These are phyloP conservation scores for Fraxinus sp. DNA, from an alignment of 305 asterid genomes.

Conservation along the genomic window DNA sequence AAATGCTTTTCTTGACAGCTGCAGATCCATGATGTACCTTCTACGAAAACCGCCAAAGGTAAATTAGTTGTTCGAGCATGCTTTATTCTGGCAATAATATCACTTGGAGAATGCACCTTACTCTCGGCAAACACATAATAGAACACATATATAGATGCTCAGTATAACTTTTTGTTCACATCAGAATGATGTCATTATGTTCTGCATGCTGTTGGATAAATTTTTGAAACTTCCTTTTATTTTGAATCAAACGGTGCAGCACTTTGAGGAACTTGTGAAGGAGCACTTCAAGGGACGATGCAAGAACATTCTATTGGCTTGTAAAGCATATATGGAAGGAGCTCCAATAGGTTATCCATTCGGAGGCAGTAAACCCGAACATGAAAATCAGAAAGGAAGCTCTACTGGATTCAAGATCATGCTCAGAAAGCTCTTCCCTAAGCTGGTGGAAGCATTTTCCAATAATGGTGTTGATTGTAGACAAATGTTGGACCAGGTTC, in stretches of 20 bases:
- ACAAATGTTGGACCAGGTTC: slow-evolving; percentile 34
- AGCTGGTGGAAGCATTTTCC: slow-evolving; percentile 73
- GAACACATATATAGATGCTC: neutral
- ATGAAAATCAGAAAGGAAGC: slow-evolving; percentile 50
- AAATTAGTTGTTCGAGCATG: slow-evolving; percentile 3
- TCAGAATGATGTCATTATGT: neutral
- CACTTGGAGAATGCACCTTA: neutral
- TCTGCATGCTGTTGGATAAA: neutral
- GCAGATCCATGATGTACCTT: slow-evolving; percentile 75
- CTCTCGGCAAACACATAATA: neutral
- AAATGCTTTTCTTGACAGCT: slow-evolving; percentile 81
- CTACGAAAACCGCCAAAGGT: slow-evolving; percentile 90
- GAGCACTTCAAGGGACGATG: slow-evolving; percentile 67
- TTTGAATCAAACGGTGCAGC: slow-evolving; percentile 48
- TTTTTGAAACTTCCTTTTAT: neutral
- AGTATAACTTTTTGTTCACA: neutral
- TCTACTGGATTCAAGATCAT: slow-evolving; percentile 91
- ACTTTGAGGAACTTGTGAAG: slow-evolving; percentile 76
- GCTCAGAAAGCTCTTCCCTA: slow-evolving; percentile 76
- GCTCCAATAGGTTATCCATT: slow-evolving; percentile 68
- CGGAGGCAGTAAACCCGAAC: slow-evolving; percentile 27
- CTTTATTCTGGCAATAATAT: neutral
- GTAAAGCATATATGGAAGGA: slow-evolving; percentile 75
- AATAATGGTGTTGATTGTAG: slow-evolving; percentile 60
- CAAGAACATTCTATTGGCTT: slow-evolving; percentile 56